Percentiles rank a stretch among this genome's conserved stretches.
Conservation (phyloP, 2,329 filamentous ascomycete genomes). For the Fragosphaeria purpurea region DNA sequence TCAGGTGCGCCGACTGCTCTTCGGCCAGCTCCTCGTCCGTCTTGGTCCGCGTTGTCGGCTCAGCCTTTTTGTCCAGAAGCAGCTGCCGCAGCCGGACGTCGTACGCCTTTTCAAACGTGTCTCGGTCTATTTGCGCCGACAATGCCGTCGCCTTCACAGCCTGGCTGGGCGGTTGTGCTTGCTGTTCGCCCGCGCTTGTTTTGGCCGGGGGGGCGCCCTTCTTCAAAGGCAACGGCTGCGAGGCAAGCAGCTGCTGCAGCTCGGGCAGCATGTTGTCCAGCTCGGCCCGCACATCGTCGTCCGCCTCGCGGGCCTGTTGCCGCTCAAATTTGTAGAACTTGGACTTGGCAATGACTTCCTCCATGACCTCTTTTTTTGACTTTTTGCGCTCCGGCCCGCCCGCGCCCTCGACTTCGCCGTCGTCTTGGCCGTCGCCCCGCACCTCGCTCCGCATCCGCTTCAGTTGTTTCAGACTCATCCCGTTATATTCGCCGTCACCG, state of each 20-base stretch:
- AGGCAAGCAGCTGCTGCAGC: slow-evolving; percentile 60
- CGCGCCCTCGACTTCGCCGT: slow-evolving; percentile 32
- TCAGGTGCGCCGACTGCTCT: slow-evolving; percentile 66
- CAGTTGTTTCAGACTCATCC: slow-evolving; percentile 42
- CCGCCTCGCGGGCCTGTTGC: slow-evolving; percentile 84
- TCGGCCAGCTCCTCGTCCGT: slow-evolving; percentile 77
- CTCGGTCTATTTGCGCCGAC: slow-evolving; percentile 42
- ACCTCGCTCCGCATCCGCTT: slow-evolving; percentile 45
- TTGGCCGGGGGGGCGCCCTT: neutral
- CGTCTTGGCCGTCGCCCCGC: slow-evolving; percentile 29
- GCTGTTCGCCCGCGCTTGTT: slow-evolving; percentile 19
- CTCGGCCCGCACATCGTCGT: slow-evolving; percentile 75
- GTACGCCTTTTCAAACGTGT: slow-evolving; percentile 74
- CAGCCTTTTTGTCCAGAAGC: slow-evolving; percentile 72
- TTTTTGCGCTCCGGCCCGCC: slow-evolving; percentile 75
- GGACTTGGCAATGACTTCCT: slow-evolving; percentile 94
- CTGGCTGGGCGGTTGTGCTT: slow-evolving; percentile 13
- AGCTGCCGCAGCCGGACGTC: slow-evolving; percentile 75
- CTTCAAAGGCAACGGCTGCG: slow-evolving; percentile 23
- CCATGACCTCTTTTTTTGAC: slow-evolving; percentile 93
- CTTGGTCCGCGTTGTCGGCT: slow-evolving; percentile 80
- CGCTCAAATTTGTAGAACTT: slow-evolving; percentile 92
- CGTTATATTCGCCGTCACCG: slow-evolving; percentile 52
- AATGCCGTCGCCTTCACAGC: slow-evolving; percentile 5
- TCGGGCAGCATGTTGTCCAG: slow-evolving; percentile 75